Evolutionary conservation across 1,284 basidiomycete species (phyloP).

Genomic region (Moesziomyces sp.): DNA sequence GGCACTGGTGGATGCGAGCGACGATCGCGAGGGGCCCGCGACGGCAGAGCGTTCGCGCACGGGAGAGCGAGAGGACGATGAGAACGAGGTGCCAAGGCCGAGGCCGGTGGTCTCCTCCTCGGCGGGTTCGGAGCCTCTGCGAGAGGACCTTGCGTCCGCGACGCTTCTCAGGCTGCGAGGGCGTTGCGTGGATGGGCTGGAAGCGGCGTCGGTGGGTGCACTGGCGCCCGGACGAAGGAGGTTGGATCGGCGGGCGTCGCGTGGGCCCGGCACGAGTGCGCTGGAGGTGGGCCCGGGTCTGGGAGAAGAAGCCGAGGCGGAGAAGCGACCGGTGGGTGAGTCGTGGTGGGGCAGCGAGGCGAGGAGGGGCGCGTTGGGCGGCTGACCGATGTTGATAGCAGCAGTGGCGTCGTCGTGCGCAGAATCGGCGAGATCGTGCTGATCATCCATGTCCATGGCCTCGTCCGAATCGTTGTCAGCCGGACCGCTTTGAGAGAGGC

Average conservation of each 20-base stretch:
- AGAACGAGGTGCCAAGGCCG: conserved; percentile 7
- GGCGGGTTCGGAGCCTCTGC: conserved; percentile 15
- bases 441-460: conserved; percentile 48
- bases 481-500: neutral
- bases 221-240: conserved; percentile 1
- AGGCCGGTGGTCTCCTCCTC: conserved; percentile 16
- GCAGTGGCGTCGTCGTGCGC: conserved; percentile 4
- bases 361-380: conserved; percentile 29
- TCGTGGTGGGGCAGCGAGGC: conserved; percentile 36
- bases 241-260: conserved; percentile 10
- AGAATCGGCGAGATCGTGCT: conserved; percentile 14
- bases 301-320: conserved; percentile 15
- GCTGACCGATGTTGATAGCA: conserved; percentile 12
- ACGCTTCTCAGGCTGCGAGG: neutral
- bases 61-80: conserved; percentile 1
- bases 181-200: neutral
- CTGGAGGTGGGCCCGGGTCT: neutral
- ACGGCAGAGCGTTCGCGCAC: conserved; percentile 12
- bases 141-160: conserved; percentile 2
- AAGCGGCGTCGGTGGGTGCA: neutral
- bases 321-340: conserved; percentile 47
- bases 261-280: conserved; percentile 28
- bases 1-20: conserved; percentile 10
- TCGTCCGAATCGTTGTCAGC: conserved; percentile 16
- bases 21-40: conserved; percentile 20